A percentile compares a stretch with the other conserved stretches of the same genome.
Conservation (phyloP, 2,329 filamentous ascomycete species). For the Zopfia rhizophila region DNA sequence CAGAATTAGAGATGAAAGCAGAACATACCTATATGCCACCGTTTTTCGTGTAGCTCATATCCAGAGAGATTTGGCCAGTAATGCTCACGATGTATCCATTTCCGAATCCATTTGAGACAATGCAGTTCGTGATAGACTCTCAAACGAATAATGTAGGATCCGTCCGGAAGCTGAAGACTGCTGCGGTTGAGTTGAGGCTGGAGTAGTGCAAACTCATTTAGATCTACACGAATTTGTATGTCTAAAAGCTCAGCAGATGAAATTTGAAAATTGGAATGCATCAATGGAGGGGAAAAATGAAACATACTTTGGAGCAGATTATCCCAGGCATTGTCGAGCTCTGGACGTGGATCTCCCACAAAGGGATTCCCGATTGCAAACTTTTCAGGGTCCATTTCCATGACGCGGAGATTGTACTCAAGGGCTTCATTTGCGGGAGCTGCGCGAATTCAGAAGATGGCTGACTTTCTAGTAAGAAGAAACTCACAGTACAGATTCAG, state of each 20-base stretch:
- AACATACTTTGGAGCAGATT: not conserved
- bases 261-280: not conserved
- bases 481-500: too few species aligned
- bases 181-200: constrained; percentile 1
- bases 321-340: not conserved
- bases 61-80: constrained; percentile 16
- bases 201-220: not conserved
- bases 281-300: too few species aligned
- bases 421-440: not conserved
- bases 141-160: constrained; percentile 1
- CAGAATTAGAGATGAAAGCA: not conserved
- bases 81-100: constrained; percentile 4
- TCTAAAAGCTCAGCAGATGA: too few species aligned
- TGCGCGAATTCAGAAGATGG: too few species aligned
- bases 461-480: too few species aligned
- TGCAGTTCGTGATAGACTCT: constrained; percentile 24
- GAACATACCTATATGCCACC: constrained; percentile 17
- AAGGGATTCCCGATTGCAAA: not conserved
- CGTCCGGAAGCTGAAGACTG: not conserved
- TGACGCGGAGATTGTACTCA: not conserved
- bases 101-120: constrained; percentile 21
- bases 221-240: not conserved
- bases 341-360: not conserved
- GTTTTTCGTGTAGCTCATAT: constrained; percentile 1
- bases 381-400: not conserved